phyloP scores from a whole-genome alignment of 2,329 filamentous ascomycete species.

The Drechmeria coniospora region DNA sequence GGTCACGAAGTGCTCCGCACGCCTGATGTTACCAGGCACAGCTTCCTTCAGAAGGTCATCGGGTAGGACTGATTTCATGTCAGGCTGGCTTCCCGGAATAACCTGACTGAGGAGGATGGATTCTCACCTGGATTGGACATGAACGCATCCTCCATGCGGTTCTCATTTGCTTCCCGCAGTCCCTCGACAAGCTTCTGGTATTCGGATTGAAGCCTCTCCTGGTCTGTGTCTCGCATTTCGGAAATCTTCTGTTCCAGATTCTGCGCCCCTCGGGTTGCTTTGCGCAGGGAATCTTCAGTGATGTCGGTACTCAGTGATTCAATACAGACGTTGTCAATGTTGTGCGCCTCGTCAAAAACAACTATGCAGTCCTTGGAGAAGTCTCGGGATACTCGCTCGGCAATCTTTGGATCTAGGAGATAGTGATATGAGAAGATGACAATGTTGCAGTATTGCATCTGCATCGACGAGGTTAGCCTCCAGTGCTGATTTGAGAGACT shows the following conservation, averaged over 20 bases:
- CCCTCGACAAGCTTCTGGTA: slow-evolving; percentile 93
- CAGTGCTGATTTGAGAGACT: too few relatives aligned
- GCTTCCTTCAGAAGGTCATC: slow-evolving; percentile 92
- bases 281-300: slow-evolving; percentile 84
- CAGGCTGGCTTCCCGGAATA: too few relatives aligned
- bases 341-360: slow-evolving; percentile 97
- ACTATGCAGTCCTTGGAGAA: slow-evolving; percentile 97
- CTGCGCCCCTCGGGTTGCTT: slow-evolving; percentile 76
- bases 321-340: slow-evolving; percentile 99
- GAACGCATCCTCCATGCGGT: slow-evolving; percentile 83
- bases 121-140: slow-evolving; percentile 70
- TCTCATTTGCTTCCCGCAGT: slow-evolving; percentile 73
- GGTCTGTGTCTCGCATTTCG: slow-evolving; percentile 92
- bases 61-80: slow-evolving; percentile 67
- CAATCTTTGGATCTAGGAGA: slow-evolving; percentile 92
- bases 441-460: slow-evolving; percentile 98
- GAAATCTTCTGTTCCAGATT: slow-evolving; percentile 83
- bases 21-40: slow-evolving; percentile 86
- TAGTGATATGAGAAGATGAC: slow-evolving; percentile 99
- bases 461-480: slow-evolving; percentile 3
- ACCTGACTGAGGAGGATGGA: not conserved
- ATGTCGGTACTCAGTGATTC: slow-evolving; percentile 94
- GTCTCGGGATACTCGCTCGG: slow-evolving; percentile 85
- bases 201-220: slow-evolving; percentile 85
- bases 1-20: slow-evolving; percentile 89